Percentiles rank a stretch among this genome's conserved stretches.
Evolutionary conservation across 2,329 filamentous ascomycete genomes (phyloP).

Genomic region (Monilinia polystroma): DNA sequence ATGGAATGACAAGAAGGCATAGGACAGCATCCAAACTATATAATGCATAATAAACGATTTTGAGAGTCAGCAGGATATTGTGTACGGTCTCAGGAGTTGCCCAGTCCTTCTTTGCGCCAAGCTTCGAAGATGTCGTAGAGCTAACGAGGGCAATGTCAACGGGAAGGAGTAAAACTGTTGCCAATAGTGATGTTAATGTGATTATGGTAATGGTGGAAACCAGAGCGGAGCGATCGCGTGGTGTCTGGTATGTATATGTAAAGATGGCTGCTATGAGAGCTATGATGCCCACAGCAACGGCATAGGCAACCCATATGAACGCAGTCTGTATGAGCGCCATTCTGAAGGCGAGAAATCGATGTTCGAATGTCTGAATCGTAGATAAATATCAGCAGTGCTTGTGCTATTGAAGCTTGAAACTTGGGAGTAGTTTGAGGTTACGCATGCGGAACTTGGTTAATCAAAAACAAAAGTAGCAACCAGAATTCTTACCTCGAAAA

Average conservation of each 20-base stretch:
- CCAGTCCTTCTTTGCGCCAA: conserved; percentile 91
- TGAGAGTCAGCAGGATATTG: conserved; percentile 75
- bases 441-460: conserved; percentile 11
- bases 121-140: conserved; percentile 72
- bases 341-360: conserved; percentile 21
- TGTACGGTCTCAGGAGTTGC: conserved; percentile 79
- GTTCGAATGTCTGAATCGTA: not conserved
- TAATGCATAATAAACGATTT: conserved; percentile 86
- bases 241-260: conserved; percentile 87
- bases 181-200: conserved; percentile 82
- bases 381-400: conserved; percentile 6
- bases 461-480: not conserved
- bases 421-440: not conserved
- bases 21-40: conserved; percentile 90
- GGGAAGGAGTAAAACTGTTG: conserved; percentile 86
- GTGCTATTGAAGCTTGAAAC: not conserved
- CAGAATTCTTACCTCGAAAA: not conserved
- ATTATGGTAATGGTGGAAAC: conserved; percentile 85
- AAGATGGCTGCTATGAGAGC: conserved; percentile 78
- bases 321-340: conserved; percentile 72
- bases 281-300: conserved; percentile 73
- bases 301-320: conserved; percentile 94
- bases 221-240: conserved; percentile 77
- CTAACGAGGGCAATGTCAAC: conserved; percentile 96
- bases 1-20: conserved; percentile 86